Percentiles rank a stretch among this genome's conserved stretches.
phyloP scores from a whole-genome alignment of 495 filamentous ascomycete genomes.

The Hypoxylon perforatum region DNA sequence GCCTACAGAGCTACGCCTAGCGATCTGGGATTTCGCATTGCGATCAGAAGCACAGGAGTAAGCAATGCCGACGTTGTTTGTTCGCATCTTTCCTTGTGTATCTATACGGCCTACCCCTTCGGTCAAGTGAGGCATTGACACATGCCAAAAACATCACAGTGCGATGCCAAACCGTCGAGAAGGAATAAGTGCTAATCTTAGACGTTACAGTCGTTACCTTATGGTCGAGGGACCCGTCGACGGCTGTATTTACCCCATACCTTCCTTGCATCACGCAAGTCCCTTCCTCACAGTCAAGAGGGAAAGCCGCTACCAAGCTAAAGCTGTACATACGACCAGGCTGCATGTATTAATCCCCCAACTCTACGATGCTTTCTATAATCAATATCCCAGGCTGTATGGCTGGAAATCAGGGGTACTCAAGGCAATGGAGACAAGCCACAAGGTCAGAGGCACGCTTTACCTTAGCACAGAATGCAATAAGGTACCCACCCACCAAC shows the following conservation, averaged over 20 bases:
- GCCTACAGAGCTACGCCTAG: conserved; percentile 3
- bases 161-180: background rate
- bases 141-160: background rate
- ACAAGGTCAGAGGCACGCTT: background rate
- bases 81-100: background rate
- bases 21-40: conserved; percentile 19
- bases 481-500: too few relatives aligned
- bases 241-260: background rate
- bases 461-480: too few relatives aligned
- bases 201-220: conserved; percentile 2
- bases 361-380: background rate
- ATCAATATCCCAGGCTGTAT: background rate
- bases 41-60: conserved; percentile 10
- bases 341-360: conserved; percentile 3
- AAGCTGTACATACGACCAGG: conserved; percentile 10
- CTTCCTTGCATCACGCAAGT: conserved; percentile 13
- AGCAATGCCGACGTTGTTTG: background rate
- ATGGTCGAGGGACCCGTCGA: too few relatives aligned
- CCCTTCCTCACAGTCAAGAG: conserved; percentile 14
- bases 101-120: background rate
- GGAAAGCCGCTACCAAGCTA: conserved; percentile 18
- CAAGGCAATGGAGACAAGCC: too few relatives aligned
- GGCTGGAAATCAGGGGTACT: too few relatives aligned
- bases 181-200: background rate
- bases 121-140: background rate